Base-by-base conservation (phyloP, 2,329 filamentous ascomycete species). In the Colletotrichum sp. region DNA sequence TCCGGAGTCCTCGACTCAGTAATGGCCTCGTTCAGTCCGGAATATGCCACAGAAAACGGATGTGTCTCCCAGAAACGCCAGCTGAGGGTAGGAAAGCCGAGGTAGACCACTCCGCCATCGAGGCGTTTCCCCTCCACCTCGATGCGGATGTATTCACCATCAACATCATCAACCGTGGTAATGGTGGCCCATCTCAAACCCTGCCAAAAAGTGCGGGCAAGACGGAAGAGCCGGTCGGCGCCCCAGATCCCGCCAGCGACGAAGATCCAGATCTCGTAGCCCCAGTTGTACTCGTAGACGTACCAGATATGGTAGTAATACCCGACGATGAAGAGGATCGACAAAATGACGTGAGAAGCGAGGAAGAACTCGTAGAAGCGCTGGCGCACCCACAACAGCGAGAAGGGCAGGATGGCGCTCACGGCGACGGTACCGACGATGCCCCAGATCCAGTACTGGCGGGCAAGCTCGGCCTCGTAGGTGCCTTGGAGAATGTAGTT, bases 301-400 rank as follows among this genome's bases (percentile, higher is more conserved):
- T 79, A 79, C 77, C 75, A 78, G 30, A 79, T 79, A 3, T 79
- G 78, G 34, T 79, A 80, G 34, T 80, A 80, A 48, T 68, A 78
- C 3, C 78, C 78, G n/a, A 73, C 18, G 2, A 81, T 69, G 30
- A 80, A 80, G 18, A 80, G 57, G 10, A 78, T 60, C 8, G 77
- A 79, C 15, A 78, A 28, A 4, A 77, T 4, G 36, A 80, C 75
- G 52, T 81, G 80, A 12, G 67, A 72, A 22, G 79, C 71, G 9
- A 81, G 76, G 36, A 81, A 81, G 24, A 80, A 74, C 39, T 81
- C 80, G 57, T 81, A 81, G 22, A 75, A 72, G 34, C 76, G 73
- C 68, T 75, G 77, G 13, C 80, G 76, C 16, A 81, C 69, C 22
- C 76, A 71, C 12, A 80, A 57, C 18, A 78, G 62, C 2, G 78